These are phyloP conservation scores for Aquilaria malaccensis DNA, from an alignment of 345 rosid genomes.

Conservation along the genomic window DNA sequence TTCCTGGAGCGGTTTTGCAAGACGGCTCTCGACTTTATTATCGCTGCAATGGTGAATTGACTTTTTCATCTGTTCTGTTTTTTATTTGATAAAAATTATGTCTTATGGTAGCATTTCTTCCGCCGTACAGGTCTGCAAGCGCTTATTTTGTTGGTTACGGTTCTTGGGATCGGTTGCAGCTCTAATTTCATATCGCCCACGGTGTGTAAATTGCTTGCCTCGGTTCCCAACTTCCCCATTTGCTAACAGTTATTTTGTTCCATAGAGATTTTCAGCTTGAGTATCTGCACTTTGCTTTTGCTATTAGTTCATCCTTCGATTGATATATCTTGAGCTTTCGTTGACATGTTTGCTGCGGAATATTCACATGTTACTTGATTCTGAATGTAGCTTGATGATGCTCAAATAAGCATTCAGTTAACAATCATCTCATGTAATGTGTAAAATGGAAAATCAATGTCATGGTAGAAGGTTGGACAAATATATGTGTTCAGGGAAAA, in stretches of 20 bases:
- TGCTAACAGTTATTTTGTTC: too few species aligned
- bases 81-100: neutral
- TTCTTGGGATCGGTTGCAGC: slow-evolving; percentile 53
- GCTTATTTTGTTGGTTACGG: slow-evolving; percentile 40
- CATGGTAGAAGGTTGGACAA: neutral
- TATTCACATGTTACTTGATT: neutral
- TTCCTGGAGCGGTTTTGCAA: slow-evolving; percentile 50
- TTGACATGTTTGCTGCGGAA: neutral
- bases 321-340: too few species aligned
- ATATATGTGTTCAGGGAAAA: too few species aligned
- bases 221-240: neutral
- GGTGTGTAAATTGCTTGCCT: slow-evolving; percentile 27
- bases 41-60: slow-evolving; percentile 61
- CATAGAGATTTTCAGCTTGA: too few species aligned
- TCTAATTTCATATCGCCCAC: slow-evolving; percentile 48
- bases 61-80: too few species aligned
- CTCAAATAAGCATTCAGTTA: too few species aligned
- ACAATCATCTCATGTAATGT: too few species aligned
- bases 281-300: neutral
- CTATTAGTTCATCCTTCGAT: neutral
- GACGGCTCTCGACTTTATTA: slow-evolving; percentile 69
- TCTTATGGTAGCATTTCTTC: slow-evolving; percentile 1
- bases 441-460: neutral
- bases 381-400: too few species aligned
- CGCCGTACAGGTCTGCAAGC: slow-evolving; percentile 44